Evolutionary conservation across 306 rosid genomes (phyloP).

Genomic region (Ceratonia siliqua): DNA sequence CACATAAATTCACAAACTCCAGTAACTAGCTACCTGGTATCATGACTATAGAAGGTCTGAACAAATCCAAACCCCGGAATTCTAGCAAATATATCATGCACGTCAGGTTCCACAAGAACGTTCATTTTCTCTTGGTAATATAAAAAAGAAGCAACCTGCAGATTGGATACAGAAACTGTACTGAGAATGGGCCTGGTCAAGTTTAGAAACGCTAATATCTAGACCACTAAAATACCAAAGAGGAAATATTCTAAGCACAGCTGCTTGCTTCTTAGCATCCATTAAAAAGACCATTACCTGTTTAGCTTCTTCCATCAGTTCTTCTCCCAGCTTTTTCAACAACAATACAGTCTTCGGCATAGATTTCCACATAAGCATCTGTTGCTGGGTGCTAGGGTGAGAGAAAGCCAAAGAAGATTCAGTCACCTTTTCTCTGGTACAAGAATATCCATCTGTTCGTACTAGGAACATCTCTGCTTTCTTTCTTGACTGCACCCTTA

Average conservation of each 20-base stretch:
- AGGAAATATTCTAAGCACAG: not conserved
- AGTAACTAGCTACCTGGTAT: conserved; percentile 73
- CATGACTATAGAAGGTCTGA: conserved; percentile 94
- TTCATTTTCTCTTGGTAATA: conserved; percentile 86
- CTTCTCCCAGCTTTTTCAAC: conserved; percentile 89
- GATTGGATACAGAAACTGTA: conserved; percentile 30
- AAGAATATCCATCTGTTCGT: conserved; percentile 95
- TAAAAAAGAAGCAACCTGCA: conserved; percentile 77
- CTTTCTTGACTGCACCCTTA: conserved; percentile 95
- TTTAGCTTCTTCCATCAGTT: conserved; percentile 97
- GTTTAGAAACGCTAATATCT: not conserved
- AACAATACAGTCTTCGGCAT: conserved; percentile 84
- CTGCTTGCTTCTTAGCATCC: not conserved
- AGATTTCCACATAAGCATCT: conserved; percentile 99
- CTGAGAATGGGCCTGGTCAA: conserved; percentile 19
- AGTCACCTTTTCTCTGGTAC: conserved; percentile 95
- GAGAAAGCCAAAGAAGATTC: conserved; percentile 95
- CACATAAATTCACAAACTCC: conserved; percentile 28
- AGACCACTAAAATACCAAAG: conserved; percentile 10
- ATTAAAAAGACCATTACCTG: conserved; percentile 52
- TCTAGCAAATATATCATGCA: conserved; percentile 89
- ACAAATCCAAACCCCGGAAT: conserved; percentile 98
- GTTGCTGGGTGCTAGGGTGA: conserved; percentile 98
- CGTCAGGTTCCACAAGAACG: conserved; percentile 95
- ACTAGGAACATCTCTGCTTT: conserved; percentile 99